Evolutionary conservation across 768 basidiomycete species (phyloP).

Genomic region (Trametes villosa): DNA sequence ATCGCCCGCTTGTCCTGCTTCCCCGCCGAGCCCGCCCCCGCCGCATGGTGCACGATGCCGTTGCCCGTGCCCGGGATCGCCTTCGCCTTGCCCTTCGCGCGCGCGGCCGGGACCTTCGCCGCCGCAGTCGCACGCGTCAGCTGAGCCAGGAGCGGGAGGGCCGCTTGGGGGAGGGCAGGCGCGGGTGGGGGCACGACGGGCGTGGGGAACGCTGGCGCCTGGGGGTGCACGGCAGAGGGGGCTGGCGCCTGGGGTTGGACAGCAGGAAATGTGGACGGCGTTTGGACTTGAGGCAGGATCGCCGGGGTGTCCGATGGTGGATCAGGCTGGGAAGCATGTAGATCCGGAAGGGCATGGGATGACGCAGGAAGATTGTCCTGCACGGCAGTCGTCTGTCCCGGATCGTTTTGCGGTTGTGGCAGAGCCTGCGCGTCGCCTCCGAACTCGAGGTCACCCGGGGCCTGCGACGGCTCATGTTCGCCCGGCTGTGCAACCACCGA

Average conservation of each 20-base stretch:
- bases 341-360: not conserved
- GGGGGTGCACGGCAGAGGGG: not conserved
- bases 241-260: not conserved
- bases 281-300: not conserved
- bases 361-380: not conserved
- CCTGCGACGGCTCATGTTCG: not conserved
- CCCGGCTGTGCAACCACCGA: not conserved
- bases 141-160: not conserved
- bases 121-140: not conserved
- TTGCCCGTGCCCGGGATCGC: constrained; percentile 25
- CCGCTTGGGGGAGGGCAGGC: not conserved
- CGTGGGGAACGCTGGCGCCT: not conserved
- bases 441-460: not conserved
- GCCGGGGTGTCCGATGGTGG: not conserved
- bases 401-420: too few species aligned
- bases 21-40: too few species aligned
- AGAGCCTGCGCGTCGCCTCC: not conserved
- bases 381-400: not conserved
- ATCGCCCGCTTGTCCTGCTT: constrained; percentile 46
- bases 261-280: not conserved
- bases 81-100: constrained; percentile 21
- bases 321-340: not conserved
- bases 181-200: not conserved
- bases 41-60: constrained; percentile 13
- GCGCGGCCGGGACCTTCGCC: constrained; percentile 9